Base-by-base conservation (phyloP, 1,284 basidiomycete species). In the Cryptococcus jaspeensis region DNA sequence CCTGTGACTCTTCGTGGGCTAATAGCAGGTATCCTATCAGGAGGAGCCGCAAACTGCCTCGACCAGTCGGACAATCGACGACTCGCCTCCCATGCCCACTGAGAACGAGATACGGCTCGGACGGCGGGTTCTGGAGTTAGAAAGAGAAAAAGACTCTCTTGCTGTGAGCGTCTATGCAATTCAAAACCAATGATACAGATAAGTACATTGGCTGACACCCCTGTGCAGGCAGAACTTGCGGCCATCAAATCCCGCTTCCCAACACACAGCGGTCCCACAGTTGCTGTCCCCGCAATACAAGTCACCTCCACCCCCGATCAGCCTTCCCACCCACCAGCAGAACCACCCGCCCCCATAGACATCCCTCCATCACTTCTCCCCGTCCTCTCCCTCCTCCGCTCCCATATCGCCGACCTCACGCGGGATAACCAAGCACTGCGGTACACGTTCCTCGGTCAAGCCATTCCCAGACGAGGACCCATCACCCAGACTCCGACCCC, bases 341-440 rank as follows among this genome's bases (percentile, higher is more conserved):
- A 32, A 32, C 28, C 28, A 32, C 28, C 28, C 28, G 9, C 28
- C 28, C 28, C 28, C 28, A 32, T 32, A 32, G 28, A 28, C 15
- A 32, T 46, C 44, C 44, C 23, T 15, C 53, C 15, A 18, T 54
- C 66, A 0, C 63, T 76, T 0, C 36, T 73, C 0, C 72, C 73
- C 15, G 61, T 67, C 1, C 61, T 76, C 12, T 43, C 62, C 0
- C 41, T 72, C 0, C 63, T 76, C 2, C 62, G 69, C 13, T 41
- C 55, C 2, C 74, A 76, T 56, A 71, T 76, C 13, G 52, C 60
- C n/a, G 67, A 69, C 22, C 56, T 76, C 22, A 70, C 71, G 5
- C 50, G 65, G 13, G 74, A 76, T 41, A 76, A 74, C 50, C 65
- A 71, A 13, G 73, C 74, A n/a, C 55, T 76, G 16, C 64, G 73